Conservation (phyloP, 2,329 filamentous ascomycete species). For the Orbilia javanica region DNA sequence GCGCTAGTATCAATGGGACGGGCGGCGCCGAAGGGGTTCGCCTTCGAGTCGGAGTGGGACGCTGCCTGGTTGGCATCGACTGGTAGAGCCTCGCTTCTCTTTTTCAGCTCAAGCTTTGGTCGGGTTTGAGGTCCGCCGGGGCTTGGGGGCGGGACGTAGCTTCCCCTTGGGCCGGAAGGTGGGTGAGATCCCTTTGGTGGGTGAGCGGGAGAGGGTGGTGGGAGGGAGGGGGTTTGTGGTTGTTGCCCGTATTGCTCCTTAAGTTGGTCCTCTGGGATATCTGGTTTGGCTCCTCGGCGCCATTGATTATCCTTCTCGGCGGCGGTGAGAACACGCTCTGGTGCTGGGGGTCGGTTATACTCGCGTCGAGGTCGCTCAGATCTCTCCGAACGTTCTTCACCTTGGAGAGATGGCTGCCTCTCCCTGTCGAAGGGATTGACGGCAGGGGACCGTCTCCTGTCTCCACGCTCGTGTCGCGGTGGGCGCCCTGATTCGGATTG, state of each 20-base stretch:
- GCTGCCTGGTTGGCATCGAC: slow-evolving; percentile 69
- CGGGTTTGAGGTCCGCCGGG: slow-evolving; percentile 74
- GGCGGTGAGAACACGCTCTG: slow-evolving; percentile 81
- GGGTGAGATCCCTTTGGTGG: slow-evolving; percentile 68
- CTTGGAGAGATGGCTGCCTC: slow-evolving; percentile 78
- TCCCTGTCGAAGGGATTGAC: slow-evolving; percentile 73
- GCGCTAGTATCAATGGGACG: slow-evolving; percentile 93
- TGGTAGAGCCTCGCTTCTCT: slow-evolving; percentile 76
- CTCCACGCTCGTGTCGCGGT: slow-evolving; percentile 72
- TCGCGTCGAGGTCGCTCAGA: slow-evolving; percentile 75
- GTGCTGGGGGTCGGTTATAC: slow-evolving; percentile 75
- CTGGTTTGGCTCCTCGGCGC: slow-evolving; percentile 92
- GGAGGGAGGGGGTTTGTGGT: slow-evolving; percentile 61
- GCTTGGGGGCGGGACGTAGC: slow-evolving; percentile 67
- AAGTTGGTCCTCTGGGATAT: slow-evolving; percentile 66
- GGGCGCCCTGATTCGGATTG: slow-evolving; percentile 71
- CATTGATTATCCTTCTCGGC: slow-evolving; percentile 94
- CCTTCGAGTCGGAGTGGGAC: slow-evolving; percentile 77
- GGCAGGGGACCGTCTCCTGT: slow-evolving; percentile 66
- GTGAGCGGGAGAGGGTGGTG: slow-evolving; percentile 60
- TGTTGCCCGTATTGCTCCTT: slow-evolving; percentile 39
- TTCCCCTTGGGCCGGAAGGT: slow-evolving; percentile 74
- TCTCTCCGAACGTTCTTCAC: slow-evolving; percentile 72
- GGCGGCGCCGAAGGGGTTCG: slow-evolving; percentile 93
- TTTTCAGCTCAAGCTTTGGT: slow-evolving; percentile 87